Conservation (phyloP, 805 yeast genomes). For the Yarrowia yakushimensis region DNA sequence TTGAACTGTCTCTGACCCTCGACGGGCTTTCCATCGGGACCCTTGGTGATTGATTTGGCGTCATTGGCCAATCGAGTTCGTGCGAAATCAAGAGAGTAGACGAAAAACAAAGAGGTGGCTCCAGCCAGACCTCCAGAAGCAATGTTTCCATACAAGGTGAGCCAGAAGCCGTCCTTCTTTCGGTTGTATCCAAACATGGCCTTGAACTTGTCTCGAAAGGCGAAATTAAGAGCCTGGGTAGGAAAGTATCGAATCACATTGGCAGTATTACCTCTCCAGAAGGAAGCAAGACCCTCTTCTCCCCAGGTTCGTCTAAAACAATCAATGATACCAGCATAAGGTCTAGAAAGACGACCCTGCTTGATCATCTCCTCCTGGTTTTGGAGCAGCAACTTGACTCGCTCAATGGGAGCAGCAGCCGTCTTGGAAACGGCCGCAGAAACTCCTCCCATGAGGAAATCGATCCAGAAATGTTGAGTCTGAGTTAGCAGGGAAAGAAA, state of each 20-base stretch:
- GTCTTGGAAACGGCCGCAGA: constrained; percentile 98
- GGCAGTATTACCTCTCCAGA: constrained; percentile 99
- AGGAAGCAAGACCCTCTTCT: constrained; percentile 85
- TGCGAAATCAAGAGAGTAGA: constrained; percentile 96
- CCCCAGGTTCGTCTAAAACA: constrained; percentile 94
- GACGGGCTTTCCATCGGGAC: constrained; percentile 54
- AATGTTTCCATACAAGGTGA: constrained; percentile 92
- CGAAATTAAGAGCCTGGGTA: constrained; percentile 97
- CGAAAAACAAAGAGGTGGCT: constrained; percentile 89
- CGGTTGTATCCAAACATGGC: constrained; percentile 94
- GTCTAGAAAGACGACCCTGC: constrained; percentile 87
- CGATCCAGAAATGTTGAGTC: constrained; percentile 34
- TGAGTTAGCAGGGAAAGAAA: background rate
- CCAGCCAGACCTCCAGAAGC: constrained; percentile 99
- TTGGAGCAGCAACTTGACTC: constrained; percentile 94
- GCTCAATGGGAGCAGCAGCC: constrained; percentile 96
- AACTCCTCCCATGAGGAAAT: constrained; percentile 82
- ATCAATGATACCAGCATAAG: constrained; percentile 86
- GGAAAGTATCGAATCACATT: constrained; percentile 99
- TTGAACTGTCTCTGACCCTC: constrained; percentile 91
- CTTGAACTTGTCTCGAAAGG: constrained; percentile 97
- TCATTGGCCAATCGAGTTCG: constrained; percentile 99
- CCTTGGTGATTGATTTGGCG: constrained; percentile 53
- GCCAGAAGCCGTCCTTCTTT: constrained; percentile 84
- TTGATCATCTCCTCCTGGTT: constrained; percentile 98